These are phyloP conservation scores for Calycina marina DNA, from an alignment of 2,329 filamentous ascomycete genomes.

Conservation along the genomic window DNA sequence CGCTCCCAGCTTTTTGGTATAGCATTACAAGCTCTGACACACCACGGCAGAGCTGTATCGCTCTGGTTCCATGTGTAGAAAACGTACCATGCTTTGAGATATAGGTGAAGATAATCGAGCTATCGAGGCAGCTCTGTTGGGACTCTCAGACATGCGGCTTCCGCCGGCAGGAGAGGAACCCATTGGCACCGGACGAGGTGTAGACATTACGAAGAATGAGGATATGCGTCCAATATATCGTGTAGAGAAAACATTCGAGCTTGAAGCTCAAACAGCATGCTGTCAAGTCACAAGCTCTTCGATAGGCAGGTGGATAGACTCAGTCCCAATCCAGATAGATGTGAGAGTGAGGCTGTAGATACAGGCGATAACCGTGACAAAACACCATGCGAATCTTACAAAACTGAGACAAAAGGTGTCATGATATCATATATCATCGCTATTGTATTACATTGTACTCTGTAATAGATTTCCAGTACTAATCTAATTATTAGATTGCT, in stretches of 20 bases:
- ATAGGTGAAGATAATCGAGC: conserved; percentile 46
- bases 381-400: too few species aligned
- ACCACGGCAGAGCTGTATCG: neutral
- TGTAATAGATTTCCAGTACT: too few species aligned
- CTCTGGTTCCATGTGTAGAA: neutral
- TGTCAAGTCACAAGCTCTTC: neutral
- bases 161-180: conserved; percentile 33
- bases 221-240: conserved; percentile 1
- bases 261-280: too few species aligned
- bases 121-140: conserved; percentile 43
- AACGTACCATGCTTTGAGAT: conserved; percentile 23
- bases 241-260: too few species aligned
- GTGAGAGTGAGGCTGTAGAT: too few species aligned
- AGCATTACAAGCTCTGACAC: neutral
- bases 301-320: neutral
- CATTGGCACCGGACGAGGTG: conserved; percentile 26
- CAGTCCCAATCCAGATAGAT: neutral
- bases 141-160: conserved; percentile 24
- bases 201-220: too few species aligned
- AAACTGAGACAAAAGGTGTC: too few species aligned
- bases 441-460: too few species aligned
- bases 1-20: too few species aligned
- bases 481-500: too few species aligned
- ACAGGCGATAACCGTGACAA: too few species aligned
- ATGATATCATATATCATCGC: too few species aligned